Evolutionary conservation across 1,139 yeast species (phyloP).

Genomic region (Magnusiomyces sp.): DNA sequence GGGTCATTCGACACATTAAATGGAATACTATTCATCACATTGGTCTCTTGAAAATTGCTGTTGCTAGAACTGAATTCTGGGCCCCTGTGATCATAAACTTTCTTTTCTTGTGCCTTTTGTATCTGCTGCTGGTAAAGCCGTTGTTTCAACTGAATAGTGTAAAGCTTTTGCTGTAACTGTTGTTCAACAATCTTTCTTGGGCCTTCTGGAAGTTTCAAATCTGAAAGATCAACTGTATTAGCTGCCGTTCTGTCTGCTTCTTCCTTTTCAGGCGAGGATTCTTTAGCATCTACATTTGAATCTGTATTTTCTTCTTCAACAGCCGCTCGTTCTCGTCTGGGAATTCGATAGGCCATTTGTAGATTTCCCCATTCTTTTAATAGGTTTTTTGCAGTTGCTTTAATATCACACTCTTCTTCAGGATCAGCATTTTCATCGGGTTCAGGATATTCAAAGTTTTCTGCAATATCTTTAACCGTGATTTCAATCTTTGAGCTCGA

Average conservation of each 20-base stretch:
- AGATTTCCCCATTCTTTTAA: conserved; percentile 64
- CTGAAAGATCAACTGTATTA: conserved; percentile 2
- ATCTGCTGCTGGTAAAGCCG: neutral
- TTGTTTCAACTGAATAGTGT: no score
- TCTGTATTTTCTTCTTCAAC: conserved; percentile 1
- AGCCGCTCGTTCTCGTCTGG: conserved; percentile 37
- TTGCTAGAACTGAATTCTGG: no score
- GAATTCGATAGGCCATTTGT: conserved; percentile 79
- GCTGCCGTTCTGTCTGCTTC: neutral
- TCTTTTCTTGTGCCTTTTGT: conserved; percentile 1
- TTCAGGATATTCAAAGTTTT: no score
- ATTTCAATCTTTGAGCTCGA: conserved; percentile 70
- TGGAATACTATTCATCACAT: no score
- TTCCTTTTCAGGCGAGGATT: neutral
- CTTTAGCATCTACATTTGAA: neutral
- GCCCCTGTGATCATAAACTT: no score
- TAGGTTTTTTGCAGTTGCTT: conserved; percentile 39
- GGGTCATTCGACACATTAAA: neutral
- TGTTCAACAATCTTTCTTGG: conserved; percentile 1
- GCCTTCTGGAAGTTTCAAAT: conserved; percentile 5
- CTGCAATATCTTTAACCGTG: conserved; percentile 43
- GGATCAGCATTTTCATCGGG: conserved; percentile 15
- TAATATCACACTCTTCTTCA: conserved; percentile 20
- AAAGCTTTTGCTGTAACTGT: neutral
- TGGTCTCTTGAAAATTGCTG: no score